These are phyloP conservation scores for Terana coerulea DNA, from an alignment of 768 basidiomycete species.

Conservation along the genomic window DNA sequence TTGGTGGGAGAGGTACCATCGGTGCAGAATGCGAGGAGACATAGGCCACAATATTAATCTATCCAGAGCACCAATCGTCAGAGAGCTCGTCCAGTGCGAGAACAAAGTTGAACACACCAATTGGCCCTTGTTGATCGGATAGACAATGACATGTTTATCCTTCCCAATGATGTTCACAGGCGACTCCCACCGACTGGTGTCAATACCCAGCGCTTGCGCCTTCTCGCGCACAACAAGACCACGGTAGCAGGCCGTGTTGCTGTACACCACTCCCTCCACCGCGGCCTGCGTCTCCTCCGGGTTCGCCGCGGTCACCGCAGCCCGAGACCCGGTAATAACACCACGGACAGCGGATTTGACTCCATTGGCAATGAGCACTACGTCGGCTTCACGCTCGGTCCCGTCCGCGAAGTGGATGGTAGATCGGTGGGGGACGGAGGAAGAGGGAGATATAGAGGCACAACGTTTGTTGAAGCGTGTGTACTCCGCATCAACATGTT, in stretches of 20 bases:
- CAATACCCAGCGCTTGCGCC: slow-evolving; percentile 39
- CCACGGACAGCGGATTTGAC: slow-evolving; percentile 35
- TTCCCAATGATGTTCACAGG: slow-evolving; percentile 41
- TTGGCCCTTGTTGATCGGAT: slow-evolving; percentile 2
- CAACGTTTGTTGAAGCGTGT: slow-evolving; percentile 52
- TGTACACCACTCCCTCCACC: slow-evolving; percentile 36
- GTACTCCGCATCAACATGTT: slow-evolving; percentile 36
- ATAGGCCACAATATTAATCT: slow-evolving; percentile 44
- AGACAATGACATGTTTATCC: slow-evolving; percentile 27
- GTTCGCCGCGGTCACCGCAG: slow-evolving; percentile 14
- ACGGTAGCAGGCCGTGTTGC: slow-evolving; percentile 47
- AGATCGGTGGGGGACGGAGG: background rate
- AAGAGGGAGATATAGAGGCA: background rate
- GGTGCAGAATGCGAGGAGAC: slow-evolving; percentile 27
- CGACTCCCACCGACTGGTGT: slow-evolving; percentile 32
- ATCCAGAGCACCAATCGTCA: slow-evolving; percentile 25
- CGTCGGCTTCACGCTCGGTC: slow-evolving; percentile 40
- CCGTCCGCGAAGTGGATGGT: slow-evolving; percentile 47
- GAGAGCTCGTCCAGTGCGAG: too few species aligned
- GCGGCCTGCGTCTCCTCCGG: too few species aligned
- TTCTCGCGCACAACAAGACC: slow-evolving; percentile 40
- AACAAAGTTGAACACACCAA: background rate
- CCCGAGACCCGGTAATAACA: slow-evolving; percentile 29
- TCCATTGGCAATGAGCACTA: slow-evolving; percentile 42
- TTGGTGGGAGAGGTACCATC: slow-evolving; percentile 15